phyloP scores from a whole-genome alignment of 352 stramenopile species.

The Globisporangium ultimum region DNA sequence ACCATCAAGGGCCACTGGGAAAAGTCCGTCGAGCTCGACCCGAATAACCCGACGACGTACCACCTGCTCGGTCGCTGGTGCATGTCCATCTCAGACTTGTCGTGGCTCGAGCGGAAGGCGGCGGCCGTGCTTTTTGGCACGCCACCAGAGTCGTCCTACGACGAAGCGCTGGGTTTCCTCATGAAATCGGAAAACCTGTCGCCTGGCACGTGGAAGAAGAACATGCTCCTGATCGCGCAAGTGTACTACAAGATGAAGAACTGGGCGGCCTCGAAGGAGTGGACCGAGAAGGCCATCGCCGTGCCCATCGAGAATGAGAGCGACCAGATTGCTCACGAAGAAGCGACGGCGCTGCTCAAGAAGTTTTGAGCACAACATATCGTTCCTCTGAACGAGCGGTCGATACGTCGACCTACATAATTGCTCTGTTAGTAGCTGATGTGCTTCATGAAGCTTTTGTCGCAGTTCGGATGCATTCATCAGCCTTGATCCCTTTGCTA shows the following conservation, averaged over 20 bases:
- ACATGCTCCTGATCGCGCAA: conserved; percentile 75
- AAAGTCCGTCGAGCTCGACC: conserved; percentile 72
- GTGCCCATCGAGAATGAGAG: conserved; percentile 57
- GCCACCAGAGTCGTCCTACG: conserved; percentile 76
- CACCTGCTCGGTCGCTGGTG: conserved; percentile 83
- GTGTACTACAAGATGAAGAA: conserved; percentile 83
- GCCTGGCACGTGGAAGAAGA: conserved; percentile 83
- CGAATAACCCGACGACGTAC: conserved; percentile 64
- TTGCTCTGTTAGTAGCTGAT: too few species aligned
- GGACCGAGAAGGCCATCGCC: conserved; percentile 63
- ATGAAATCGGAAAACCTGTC: conserved; percentile 72
- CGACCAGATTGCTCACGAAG: conserved; percentile 65
- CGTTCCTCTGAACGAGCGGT: background rate
- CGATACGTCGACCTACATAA: background rate
- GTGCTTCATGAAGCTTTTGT: too few species aligned
- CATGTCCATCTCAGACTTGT: conserved; percentile 79
- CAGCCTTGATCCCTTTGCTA: too few species aligned
- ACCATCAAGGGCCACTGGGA: conserved; percentile 81
- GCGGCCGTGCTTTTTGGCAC: conserved; percentile 78
- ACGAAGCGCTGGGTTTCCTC: conserved; percentile 75
- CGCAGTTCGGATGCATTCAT: too few species aligned
- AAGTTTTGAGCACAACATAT: conserved; percentile 31
- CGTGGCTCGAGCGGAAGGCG: conserved; percentile 84
- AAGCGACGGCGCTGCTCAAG: conserved; percentile 62
- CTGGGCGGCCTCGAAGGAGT: conserved; percentile 57